phyloP scores from a whole-genome alignment of 1,284 basidiomycete species.

The Ganoderma leucocontextum region DNA sequence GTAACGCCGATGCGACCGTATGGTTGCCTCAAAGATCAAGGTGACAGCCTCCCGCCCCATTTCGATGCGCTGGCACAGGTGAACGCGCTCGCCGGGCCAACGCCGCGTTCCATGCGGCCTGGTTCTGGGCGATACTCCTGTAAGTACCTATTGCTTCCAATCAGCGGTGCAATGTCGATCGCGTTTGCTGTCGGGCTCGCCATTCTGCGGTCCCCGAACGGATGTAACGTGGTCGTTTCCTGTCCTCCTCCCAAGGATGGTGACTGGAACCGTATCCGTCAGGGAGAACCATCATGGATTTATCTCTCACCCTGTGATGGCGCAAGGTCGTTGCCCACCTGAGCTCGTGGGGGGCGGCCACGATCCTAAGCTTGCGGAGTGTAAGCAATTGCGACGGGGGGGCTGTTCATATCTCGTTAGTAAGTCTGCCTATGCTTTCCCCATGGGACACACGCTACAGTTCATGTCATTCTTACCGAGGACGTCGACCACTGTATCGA shows the following conservation, averaged over 20 bases:
- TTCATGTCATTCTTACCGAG: background rate
- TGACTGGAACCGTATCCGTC: background rate
- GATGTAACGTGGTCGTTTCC: background rate
- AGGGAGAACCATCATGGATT: background rate
- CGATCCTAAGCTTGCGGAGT: background rate
- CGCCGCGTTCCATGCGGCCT: background rate
- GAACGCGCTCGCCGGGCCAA: background rate
- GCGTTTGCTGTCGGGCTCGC: background rate
- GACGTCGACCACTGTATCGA: background rate
- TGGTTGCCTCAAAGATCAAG: background rate
- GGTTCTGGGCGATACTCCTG: background rate
- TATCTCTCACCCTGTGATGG: background rate
- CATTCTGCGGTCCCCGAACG: background rate
- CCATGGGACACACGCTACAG: background rate
- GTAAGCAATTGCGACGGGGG: background rate
- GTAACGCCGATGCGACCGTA: background rate
- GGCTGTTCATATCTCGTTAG: background rate
- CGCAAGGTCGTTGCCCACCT: background rate
- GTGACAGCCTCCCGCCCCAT: background rate
- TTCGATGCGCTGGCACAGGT: background rate
- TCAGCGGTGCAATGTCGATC: background rate
- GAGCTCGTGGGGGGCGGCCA: background rate
- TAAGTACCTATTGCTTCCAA: background rate
- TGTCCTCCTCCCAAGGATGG: background rate
- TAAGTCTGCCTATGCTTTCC: background rate